phyloP scores from a whole-genome alignment of 2,329 filamentous ascomycete species.

The Fusarium lateritium region DNA sequence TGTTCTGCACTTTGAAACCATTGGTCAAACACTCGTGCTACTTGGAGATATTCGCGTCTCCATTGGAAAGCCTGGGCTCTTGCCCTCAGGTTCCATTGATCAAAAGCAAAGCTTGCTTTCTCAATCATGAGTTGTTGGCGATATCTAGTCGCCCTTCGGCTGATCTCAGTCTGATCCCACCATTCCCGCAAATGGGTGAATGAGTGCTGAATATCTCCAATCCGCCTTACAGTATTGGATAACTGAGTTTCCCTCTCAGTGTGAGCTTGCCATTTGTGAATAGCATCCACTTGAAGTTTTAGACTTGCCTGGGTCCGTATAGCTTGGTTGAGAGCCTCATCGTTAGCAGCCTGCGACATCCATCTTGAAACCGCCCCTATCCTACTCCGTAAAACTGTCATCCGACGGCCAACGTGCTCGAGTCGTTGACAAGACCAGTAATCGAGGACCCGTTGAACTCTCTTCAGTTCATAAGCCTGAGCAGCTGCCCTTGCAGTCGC shows the following conservation, averaged over 20 bases:
- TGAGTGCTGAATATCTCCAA: constrained; percentile 42
- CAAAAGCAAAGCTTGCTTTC: constrained; percentile 44
- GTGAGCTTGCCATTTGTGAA: constrained; percentile 46
- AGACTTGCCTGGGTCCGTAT: constrained; percentile 34
- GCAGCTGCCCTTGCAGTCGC: constrained; percentile 45
- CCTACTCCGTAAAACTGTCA: constrained; percentile 34
- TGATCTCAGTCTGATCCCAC: constrained; percentile 51
- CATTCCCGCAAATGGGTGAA: constrained; percentile 50
- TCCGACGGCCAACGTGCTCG: constrained; percentile 41
- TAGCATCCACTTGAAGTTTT: constrained; percentile 27
- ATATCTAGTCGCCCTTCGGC: constrained; percentile 46
- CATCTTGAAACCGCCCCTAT: constrained; percentile 44
- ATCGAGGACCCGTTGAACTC: constrained; percentile 40
- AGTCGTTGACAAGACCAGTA: constrained; percentile 51
- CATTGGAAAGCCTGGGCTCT: constrained; percentile 54
- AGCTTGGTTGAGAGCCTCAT: constrained; percentile 33
- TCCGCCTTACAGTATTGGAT: constrained; percentile 26
- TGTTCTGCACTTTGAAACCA: constrained; percentile 50
- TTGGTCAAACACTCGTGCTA: constrained; percentile 46
- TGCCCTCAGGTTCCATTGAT: constrained; percentile 54
- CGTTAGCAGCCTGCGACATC: constrained; percentile 35
- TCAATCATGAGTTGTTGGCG: constrained; percentile 37
- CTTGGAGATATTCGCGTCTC: constrained; percentile 53
- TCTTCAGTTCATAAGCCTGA: constrained; percentile 40
- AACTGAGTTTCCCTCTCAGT: constrained; percentile 20